Evolutionary conservation across 768 basidiomycete species (phyloP).

Genomic region (Lactarius tabidus): DNA sequence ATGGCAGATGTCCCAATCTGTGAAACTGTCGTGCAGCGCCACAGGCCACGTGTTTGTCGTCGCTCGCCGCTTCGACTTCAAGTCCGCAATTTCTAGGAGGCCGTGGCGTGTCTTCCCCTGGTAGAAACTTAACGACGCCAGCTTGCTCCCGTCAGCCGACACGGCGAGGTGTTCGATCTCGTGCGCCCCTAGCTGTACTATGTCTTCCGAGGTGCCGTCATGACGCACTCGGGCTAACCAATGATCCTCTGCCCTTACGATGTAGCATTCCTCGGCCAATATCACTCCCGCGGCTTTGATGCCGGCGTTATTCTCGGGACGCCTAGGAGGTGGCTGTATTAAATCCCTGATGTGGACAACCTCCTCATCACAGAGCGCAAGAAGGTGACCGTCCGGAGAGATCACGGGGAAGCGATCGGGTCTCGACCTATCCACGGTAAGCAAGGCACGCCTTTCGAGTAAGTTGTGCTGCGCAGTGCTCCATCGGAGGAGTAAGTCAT

Average conservation of each 20-base stretch:
- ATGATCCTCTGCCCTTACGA: conserved; percentile 9
- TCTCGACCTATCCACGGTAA: conserved; percentile 2
- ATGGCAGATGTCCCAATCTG: conserved; percentile 11
- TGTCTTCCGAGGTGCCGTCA: conserved; percentile 13
- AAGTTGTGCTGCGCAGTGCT: neutral
- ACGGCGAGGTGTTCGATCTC: conserved; percentile 7
- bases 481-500: conserved; percentile 6
- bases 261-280: conserved; percentile 5
- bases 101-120: conserved; percentile 12
- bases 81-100: conserved; percentile 10
- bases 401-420: conserved; percentile 16
- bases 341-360: conserved; percentile 16
- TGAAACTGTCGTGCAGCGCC: conserved; percentile 18
- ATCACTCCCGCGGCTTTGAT: conserved; percentile 5
- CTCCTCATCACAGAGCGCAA: conserved; percentile 13
- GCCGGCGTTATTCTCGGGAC: neutral
- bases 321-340: conserved; percentile 2
- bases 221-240: conserved; percentile 13
- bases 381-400: conserved; percentile 12
- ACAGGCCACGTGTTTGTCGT: conserved; percentile 11
- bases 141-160: conserved; percentile 7
- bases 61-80: conserved; percentile 12
- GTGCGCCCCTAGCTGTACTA: conserved; percentile 9
- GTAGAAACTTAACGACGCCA: conserved; percentile 12
- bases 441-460: conserved; percentile 2